Base-by-base conservation (phyloP, 2,329 filamentous ascomycete species). In the Balansia obtecta region DNA sequence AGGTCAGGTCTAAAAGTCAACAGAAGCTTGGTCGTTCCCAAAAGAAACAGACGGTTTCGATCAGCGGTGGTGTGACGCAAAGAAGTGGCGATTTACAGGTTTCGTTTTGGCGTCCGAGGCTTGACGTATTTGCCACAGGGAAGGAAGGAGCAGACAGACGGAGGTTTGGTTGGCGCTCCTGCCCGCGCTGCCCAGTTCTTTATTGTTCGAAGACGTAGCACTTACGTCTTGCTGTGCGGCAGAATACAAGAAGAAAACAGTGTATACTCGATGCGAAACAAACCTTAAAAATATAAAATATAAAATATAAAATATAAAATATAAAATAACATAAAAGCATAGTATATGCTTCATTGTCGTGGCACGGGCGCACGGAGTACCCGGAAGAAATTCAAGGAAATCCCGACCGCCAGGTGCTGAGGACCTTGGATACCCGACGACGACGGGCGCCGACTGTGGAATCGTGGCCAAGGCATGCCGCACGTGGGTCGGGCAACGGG, bases 381-480 rank as follows among this genome's bases (percentile, higher is more conserved):
- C n/a, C n/a, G n/a, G n/a, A n/a, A n/a, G n/a, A n/a, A n/a, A n/a
- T n/a, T n/a, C n/a, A n/a, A n/a, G n/a, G n/a, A n/a, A n/a, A n/a
- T n/a, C n/a, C n/a, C n/a, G n/a, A n/a, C n/a, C n/a, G 27, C 27
- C 41, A 43, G 38, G 38, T 18, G 27, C 8, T 27, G 27, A 27
- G 5, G 27, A n/a, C n/a, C n/a, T n/a, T n/a, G n/a, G n/a, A n/a
- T n/a, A n/a, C n/a, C 22, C n/a, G 33, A 32, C 37, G 22, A 32
- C 3, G n/a, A 30, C 10, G 20, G 30, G n/a, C 5, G 18, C 15
- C 30, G 27, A 27, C 7, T 6, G 27, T 30, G 39, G 38, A 50
- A 49, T 46, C 50, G 46, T 46, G 55, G 55, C 55, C 55, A 57
- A 51, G 50, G 50, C 54, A 47, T 56, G 27, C 48, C 18, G 52